Conservation (phyloP, 2,329 filamentous ascomycete species). For the Fusarium dimerum region DNA sequence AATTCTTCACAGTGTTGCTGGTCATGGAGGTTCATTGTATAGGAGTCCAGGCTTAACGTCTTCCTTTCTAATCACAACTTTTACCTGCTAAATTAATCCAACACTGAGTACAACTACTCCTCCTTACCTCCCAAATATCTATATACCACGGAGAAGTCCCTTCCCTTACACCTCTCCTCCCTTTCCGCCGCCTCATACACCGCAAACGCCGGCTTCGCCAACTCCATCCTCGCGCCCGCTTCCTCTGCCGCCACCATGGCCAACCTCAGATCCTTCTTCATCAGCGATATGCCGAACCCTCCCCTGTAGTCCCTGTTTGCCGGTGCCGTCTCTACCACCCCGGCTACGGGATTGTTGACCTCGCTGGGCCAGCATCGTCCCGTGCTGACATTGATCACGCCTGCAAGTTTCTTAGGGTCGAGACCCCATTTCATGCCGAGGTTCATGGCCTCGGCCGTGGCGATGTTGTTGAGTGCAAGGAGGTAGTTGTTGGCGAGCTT, state of each 20-base stretch:
- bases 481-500: constrained; percentile 99
- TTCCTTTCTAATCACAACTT: too few species aligned
- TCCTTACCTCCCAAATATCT: constrained; percentile 64
- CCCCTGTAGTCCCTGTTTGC: constrained; percentile 75
- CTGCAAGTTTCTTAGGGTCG: constrained; percentile 67
- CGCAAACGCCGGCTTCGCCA: constrained; percentile 62
- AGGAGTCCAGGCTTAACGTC: too few species aligned
- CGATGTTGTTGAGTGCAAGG: constrained; percentile 87
- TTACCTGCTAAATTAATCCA: too few species aligned
- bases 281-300: constrained; percentile 75
- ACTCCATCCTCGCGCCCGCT: constrained; percentile 63
- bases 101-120: too few species aligned
- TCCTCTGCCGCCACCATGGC: constrained; percentile 72
- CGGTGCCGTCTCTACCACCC: constrained; percentile 75
- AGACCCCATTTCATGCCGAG: constrained; percentile 62
- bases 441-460: constrained; percentile 67
- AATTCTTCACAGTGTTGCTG: too few species aligned
- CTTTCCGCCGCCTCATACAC: constrained; percentile 70
- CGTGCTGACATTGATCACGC: constrained; percentile 89
- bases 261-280: constrained; percentile 77
- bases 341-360: constrained; percentile 90
- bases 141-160: constrained; percentile 83
- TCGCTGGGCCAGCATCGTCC: constrained; percentile 97
- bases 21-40: too few species aligned
- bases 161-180: constrained; percentile 62